Conservation (phyloP, 1,284 basidiomycete genomes). For the Moniliella sp. region DNA sequence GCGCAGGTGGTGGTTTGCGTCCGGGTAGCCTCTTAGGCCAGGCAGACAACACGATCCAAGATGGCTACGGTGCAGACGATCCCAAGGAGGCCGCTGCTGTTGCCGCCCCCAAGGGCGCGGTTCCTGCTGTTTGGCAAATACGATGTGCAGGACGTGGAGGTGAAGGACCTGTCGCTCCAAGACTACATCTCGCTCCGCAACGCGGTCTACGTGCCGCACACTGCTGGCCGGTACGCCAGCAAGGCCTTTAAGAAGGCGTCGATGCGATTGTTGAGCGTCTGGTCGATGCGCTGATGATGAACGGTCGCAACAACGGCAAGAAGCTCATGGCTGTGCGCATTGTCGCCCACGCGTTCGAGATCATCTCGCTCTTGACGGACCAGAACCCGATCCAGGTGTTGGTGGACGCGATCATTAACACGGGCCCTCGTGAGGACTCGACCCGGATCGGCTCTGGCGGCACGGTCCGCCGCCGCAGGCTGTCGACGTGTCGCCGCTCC, state of each 20-base stretch:
- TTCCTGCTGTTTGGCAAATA: too few relatives aligned
- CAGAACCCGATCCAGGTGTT: slow-evolving; percentile 97
- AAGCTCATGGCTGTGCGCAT: slow-evolving; percentile 98
- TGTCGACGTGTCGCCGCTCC: slow-evolving; percentile 94
- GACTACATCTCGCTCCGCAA: slow-evolving; percentile 99
- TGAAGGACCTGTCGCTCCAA: slow-evolving; percentile 79
- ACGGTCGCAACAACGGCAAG: slow-evolving; percentile 99
- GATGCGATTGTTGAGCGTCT: slow-evolving; percentile 98
- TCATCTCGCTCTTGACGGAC: slow-evolving; percentile 98
- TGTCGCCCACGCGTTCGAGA: slow-evolving; percentile 97
- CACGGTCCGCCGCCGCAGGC: slow-evolving; percentile 97
- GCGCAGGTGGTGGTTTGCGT: too few relatives aligned
- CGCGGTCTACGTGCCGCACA: slow-evolving; percentile 86
- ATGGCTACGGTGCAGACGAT: too few relatives aligned
- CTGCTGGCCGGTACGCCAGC: slow-evolving; percentile 94
- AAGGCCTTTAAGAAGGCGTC: slow-evolving; percentile 99
- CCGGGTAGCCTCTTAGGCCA: too few relatives aligned
- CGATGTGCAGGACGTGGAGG: slow-evolving; percentile 54
- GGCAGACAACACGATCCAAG: too few relatives aligned
- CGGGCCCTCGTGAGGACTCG: slow-evolving; percentile 96
- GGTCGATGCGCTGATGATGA: slow-evolving; percentile 93
- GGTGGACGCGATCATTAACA: slow-evolving; percentile 98
- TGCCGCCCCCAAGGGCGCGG: too few relatives aligned
- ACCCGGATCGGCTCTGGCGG: slow-evolving; percentile 99
- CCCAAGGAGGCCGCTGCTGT: too few relatives aligned